Conservation (phyloP, 768 basidiomycete genomes). For the Tricholoma saponaceum region DNA sequence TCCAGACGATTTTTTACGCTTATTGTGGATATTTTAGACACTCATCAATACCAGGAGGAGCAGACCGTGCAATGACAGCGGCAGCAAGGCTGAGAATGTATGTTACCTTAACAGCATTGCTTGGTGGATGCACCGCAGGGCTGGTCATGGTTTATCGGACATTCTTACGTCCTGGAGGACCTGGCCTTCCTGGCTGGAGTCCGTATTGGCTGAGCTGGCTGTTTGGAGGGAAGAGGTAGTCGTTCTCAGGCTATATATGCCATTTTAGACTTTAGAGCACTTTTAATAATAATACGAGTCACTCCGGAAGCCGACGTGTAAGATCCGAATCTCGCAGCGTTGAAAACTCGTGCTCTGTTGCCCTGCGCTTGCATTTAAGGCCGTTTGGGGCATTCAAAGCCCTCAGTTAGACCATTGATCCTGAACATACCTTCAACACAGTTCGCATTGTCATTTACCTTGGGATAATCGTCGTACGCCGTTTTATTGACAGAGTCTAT, state of each 20-base stretch:
- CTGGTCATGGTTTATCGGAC: conserved; percentile 69
- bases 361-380: conserved; percentile 18
- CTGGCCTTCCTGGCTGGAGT: conserved; percentile 48
- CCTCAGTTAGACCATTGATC: conserved; percentile 22
- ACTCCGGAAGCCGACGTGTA: conserved; percentile 36
- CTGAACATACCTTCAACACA: conserved; percentile 9
- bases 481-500: conserved; percentile 3
- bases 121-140: conserved; percentile 74
- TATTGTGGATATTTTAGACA: conserved; percentile 32
- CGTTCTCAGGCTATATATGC: conserved; percentile 6
- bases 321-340: conserved; percentile 40
- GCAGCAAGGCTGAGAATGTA: conserved; percentile 68
- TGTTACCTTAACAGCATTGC: conserved; percentile 63
- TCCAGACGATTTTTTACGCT: not conserved
- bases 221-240: conserved; percentile 50
- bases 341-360: conserved; percentile 24
- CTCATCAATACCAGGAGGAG: conserved; percentile 77
- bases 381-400: conserved; percentile 7
- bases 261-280: conserved; percentile 9
- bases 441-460: not conserved
- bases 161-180: conserved; percentile 57
- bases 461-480: conserved; percentile 1
- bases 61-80: conserved; percentile 70
- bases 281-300: conserved; percentile 3
- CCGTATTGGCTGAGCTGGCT: conserved; percentile 67